phyloP scores from a whole-genome alignment of 2,329 filamentous ascomycete genomes.

The Cylindrodendrum hubeiense region DNA sequence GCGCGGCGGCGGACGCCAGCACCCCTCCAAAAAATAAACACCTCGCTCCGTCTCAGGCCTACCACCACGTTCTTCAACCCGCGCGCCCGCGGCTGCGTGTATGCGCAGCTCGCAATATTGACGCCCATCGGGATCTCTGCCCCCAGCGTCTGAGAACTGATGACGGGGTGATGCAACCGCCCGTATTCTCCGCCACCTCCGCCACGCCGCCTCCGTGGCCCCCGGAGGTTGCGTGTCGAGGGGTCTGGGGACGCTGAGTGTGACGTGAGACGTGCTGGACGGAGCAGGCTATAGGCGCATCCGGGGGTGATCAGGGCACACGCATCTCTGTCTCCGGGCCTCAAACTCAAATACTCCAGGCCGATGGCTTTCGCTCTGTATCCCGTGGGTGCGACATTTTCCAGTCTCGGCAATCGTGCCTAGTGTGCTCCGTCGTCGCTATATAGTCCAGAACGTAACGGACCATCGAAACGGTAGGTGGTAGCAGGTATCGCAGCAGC shows the following conservation, averaged over 20 bases:
- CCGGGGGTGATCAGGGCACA: not conserved
- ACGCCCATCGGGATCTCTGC: not conserved
- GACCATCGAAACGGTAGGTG: not conserved
- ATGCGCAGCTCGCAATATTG: not conserved
- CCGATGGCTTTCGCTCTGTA: not conserved
- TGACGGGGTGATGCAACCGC: not conserved
- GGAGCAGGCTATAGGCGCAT: not conserved
- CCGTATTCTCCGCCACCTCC: slow-evolving; percentile 9
- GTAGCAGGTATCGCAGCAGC: not conserved
- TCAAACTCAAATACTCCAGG: not conserved
- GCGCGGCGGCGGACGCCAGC: slow-evolving; percentile 5
- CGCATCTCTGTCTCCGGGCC: not conserved
- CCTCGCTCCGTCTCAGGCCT: not conserved
- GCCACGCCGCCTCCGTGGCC: slow-evolving; percentile 13
- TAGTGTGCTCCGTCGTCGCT: not conserved
- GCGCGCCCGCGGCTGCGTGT: not conserved
- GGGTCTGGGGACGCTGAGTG: not conserved
- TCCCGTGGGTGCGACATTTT: not conserved
- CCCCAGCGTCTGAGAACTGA: not conserved
- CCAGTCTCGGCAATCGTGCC: not conserved
- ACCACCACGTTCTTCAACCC: not conserved
- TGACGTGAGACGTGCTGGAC: not conserved
- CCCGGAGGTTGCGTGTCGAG: slow-evolving; percentile 16
- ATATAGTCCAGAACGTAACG: not conserved
- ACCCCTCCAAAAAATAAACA: not conserved